Base-by-base conservation (phyloP, 805 yeast species). In the Hanseniaspora lachancei region DNA sequence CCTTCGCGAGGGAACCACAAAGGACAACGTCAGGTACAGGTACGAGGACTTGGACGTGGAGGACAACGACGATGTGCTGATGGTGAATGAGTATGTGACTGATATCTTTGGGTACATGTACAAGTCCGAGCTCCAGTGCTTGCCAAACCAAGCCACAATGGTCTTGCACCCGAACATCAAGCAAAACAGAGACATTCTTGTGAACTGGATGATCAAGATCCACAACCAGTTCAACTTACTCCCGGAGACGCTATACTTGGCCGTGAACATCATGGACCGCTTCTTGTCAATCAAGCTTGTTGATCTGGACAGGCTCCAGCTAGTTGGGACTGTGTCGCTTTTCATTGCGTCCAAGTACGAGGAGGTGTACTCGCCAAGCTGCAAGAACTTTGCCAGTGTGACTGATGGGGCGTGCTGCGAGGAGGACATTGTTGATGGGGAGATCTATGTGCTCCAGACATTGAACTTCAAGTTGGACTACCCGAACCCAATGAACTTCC, bases 131-230 rank as follows among this genome's bases (percentile, higher is more conserved):
- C 68, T 75, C 47, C 76, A 78, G 63, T 86, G 91, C 48, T 72
- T 86, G 63, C 95, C 89, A 20, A 64, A 69, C 43, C 68, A 72
- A 29, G 68, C 69, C 49, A 70, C 70, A 51, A 60, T 72, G 21
- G 62, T 64, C 42, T 70, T 69, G 70, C 74, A 69, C 63, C 61
- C 80, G 69, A 71, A 70, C 49, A 71, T 72, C 24, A 71, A 69
- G 27, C 69, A 67, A 47, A 70, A 71, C 50, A 77, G 96, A 63
- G 84, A 86, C 49, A 86, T 88, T 53, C 72, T 89, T 57, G 93
- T 89, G n/a, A 95, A 89, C 70, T 89, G 97, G 97, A 75, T 89
- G 69, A 87, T 86, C 34, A 91, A 87, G 66, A 87, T 89, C 68
- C 96, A 89, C 72, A 73, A 80, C 62, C 80, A 87, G 66, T 89